Base-by-base conservation (phyloP, 345 rosid species). In the Eucalyptus marginata region DNA sequence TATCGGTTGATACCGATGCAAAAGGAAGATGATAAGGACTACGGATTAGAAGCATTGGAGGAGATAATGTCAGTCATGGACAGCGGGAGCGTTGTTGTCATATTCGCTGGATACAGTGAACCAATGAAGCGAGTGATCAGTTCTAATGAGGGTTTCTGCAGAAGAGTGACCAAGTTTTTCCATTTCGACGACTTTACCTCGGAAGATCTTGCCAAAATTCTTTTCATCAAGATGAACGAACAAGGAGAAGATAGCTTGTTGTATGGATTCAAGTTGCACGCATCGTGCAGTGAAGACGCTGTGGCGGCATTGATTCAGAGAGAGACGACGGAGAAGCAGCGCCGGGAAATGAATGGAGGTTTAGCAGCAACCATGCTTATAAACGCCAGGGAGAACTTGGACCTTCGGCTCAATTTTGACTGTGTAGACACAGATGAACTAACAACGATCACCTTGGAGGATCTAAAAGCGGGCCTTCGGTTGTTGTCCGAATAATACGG, bases 1-100 rank as follows among this genome's bases (percentile, higher is more conserved):
- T 98, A 98, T 92, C 89, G 97, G 62, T 93, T 97, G 47, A 97
- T 97, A 89, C 99, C 99, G 1, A 94, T 96, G 96, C 99, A 97
- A 92, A 98, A 98, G 91, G 89, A 96, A 5, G 99, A 96, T 51
- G 99, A 97, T 64, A 98, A 96, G 89, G 99, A 98, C 92, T 98
- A 97, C 22, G 99, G 99, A 17, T 91, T 98, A 86, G 99, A 98
- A 94, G 99, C 99, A 31, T 88, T 98, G 20, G 99, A 98, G 92
- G 99, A 97, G 88, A 97, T 98, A 59, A 98, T 98, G 99, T 97
- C 99, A 2, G 96, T 97, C 81, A 98, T 98, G 99, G 99, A 98
- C 92, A 92, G 92, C 10, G 99, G 99, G 49, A 96, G 93, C 86
- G 91, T 98, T 33, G 95, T 97, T 33, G 99, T 98, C 89, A 98